A percentile compares a stretch with the other conserved stretches of the same genome.
These are phyloP conservation scores for Parathielavia hyrcaniae DNA, from an alignment of 495 filamentous ascomycete species.

Conservation along the genomic window DNA sequence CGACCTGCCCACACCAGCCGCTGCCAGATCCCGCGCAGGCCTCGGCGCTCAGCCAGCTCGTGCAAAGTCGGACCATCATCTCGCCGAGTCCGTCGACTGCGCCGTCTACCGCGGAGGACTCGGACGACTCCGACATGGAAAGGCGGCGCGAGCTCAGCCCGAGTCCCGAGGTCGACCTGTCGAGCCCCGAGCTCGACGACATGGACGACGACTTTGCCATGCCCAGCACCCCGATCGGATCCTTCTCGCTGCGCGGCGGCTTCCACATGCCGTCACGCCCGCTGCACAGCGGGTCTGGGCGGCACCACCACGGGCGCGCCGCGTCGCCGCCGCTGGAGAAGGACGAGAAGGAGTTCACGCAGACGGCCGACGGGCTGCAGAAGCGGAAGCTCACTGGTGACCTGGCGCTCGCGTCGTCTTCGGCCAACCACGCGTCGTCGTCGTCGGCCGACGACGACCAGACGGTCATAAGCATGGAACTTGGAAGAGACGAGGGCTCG, in stretches of 20 bases:
- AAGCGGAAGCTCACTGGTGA: constrained; percentile 59
- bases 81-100: constrained; percentile 81
- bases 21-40: constrained; percentile 63
- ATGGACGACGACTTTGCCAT: constrained; percentile 54
- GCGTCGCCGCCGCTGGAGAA: constrained; percentile 84
- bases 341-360: constrained; percentile 94
- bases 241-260: constrained; percentile 49
- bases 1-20: constrained; percentile 72
- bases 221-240: constrained; percentile 52
- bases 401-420: constrained; percentile 26
- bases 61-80: constrained; percentile 51
- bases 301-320: constrained; percentile 57
- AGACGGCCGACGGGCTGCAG: constrained; percentile 81
- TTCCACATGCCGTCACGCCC: constrained; percentile 35
- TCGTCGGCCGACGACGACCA: constrained; percentile 32
- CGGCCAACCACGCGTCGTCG: too few species aligned
- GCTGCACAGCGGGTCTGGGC: constrained; percentile 23
- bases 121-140: constrained; percentile 56
- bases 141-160: constrained; percentile 72
- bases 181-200: constrained; percentile 78
- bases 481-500: constrained; percentile 44
- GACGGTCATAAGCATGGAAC: constrained; percentile 36
- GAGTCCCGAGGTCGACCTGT: constrained; percentile 89
- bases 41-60: constrained; percentile 37
- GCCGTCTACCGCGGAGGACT: constrained; percentile 52